phyloP scores from a whole-genome alignment of 176 grass and related monocot species.

The Zoysia japonica region DNA sequence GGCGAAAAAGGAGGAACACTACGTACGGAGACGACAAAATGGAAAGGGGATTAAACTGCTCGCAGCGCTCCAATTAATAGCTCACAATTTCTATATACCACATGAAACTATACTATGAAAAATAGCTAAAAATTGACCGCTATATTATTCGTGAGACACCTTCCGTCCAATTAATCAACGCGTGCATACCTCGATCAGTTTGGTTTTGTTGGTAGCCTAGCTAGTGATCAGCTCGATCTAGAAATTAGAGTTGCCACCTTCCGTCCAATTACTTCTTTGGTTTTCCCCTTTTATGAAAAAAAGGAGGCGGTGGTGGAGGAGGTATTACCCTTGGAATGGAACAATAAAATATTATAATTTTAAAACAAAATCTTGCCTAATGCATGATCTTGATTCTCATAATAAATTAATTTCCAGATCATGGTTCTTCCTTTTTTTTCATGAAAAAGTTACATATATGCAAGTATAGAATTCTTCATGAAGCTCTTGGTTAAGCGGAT shows the following conservation, averaged over 20 bases:
- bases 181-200: neutral
- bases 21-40: neutral
- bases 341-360: neutral
- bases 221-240: too few relatives aligned
- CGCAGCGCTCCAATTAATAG: too few relatives aligned
- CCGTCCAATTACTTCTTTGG: neutral
- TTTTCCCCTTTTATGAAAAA: neutral
- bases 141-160: slow-evolving; percentile 1
- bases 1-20: neutral
- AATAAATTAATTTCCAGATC: neutral
- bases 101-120: too few relatives aligned
- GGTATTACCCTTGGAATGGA: neutral
- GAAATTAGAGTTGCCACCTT: too few relatives aligned
- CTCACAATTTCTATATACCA: too few relatives aligned
- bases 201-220: too few relatives aligned
- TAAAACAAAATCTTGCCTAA: neutral
- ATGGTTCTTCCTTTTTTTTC: neutral
- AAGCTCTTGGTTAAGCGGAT: neutral
- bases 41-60: slow-evolving; percentile 12
- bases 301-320: neutral
- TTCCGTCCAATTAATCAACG: neutral
- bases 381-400: neutral
- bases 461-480: neutral
- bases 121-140: neutral
- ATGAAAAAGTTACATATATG: neutral